A percentile compares a stretch with the other conserved stretches of the same genome.
These are phyloP conservation scores for Suhomyces terraborum DNA, from an alignment of 1,139 yeast genomes.

Conservation along the genomic window DNA sequence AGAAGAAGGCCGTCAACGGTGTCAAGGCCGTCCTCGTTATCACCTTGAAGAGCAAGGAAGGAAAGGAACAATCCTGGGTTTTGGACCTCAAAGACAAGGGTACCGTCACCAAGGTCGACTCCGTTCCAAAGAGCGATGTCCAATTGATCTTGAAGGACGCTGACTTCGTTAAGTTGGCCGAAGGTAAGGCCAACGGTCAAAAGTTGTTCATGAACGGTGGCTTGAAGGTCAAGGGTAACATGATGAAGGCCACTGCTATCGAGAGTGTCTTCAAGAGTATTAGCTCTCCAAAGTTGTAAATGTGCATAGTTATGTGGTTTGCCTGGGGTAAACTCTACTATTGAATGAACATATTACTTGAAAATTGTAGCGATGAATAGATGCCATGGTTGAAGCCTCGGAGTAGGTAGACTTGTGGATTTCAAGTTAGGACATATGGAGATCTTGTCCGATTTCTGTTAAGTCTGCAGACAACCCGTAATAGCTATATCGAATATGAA, in stretches of 20 bases:
- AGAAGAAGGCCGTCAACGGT: constrained; percentile 46
- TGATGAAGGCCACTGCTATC: constrained; percentile 83
- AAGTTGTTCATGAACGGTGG: constrained; percentile 82
- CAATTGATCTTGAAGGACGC: constrained; percentile 64
- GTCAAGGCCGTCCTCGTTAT: constrained; percentile 69
- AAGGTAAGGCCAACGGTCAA: constrained; percentile 82
- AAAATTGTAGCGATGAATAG: background rate
- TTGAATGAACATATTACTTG: constrained; percentile 5
- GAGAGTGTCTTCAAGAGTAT: constrained; percentile 72
- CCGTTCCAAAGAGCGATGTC: constrained; percentile 60
- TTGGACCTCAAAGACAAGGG: constrained; percentile 73
- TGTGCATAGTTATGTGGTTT: constrained; percentile 39
- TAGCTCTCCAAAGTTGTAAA: constrained; percentile 54
- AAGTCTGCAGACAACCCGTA: too few species aligned
- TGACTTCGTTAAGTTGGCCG: constrained; percentile 67
- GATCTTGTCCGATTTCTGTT: background rate
- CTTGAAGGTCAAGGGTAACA: constrained; percentile 83
- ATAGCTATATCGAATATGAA: too few species aligned
- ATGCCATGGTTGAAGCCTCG: too few species aligned
- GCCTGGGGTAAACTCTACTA: constrained; percentile 6
- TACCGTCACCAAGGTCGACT: constrained; percentile 49
- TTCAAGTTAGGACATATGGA: background rate
- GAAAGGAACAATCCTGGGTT: constrained; percentile 66
- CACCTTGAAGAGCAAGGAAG: constrained; percentile 68
- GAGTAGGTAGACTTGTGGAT: background rate